Percentiles rank a stretch among this genome's conserved stretches.
Evolutionary conservation across 2,329 filamentous ascomycete species (phyloP).

Genomic region (Aspergillus novoparasiticus): DNA sequence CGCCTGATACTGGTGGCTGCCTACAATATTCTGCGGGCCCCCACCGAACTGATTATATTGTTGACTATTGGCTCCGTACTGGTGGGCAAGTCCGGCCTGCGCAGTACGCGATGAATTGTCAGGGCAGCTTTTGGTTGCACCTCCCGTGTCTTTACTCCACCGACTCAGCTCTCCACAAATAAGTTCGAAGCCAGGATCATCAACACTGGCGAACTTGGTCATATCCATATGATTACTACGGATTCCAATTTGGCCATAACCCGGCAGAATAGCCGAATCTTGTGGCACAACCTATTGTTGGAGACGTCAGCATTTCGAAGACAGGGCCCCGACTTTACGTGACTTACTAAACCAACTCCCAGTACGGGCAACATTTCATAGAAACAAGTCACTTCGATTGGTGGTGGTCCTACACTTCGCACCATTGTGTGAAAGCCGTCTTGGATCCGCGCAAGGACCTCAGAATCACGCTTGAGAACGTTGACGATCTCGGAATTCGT

Average conservation of each 20-base stretch:
- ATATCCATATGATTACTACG: neutral
- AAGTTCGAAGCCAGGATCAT: neutral
- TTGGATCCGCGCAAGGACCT: conserved; percentile 6
- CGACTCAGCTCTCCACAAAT: neutral
- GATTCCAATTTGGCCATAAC: neutral
- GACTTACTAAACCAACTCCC: neutral
- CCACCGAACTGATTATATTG: neutral
- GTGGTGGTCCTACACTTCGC: neutral
- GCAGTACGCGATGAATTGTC: neutral
- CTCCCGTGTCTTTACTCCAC: neutral
- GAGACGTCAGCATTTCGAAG: neutral
- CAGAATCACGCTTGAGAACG: neutral
- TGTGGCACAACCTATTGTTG: neutral
- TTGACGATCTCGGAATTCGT: conserved; percentile 8
- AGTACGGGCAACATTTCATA: neutral
- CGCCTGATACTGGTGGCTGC: neutral
- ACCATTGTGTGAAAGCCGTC: neutral
- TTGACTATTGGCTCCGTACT: neutral
- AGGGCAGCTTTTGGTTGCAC: neutral
- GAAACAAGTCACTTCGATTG: neutral
- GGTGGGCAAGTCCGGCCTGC: neutral
- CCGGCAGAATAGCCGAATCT: neutral
- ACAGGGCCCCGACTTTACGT: neutral
- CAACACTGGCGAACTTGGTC: neutral
- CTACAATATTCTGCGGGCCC: neutral